These are phyloP conservation scores for Plenodomus tracheiphilus DNA, from an alignment of 2,329 filamentous ascomycete species.

Conservation along the genomic window DNA sequence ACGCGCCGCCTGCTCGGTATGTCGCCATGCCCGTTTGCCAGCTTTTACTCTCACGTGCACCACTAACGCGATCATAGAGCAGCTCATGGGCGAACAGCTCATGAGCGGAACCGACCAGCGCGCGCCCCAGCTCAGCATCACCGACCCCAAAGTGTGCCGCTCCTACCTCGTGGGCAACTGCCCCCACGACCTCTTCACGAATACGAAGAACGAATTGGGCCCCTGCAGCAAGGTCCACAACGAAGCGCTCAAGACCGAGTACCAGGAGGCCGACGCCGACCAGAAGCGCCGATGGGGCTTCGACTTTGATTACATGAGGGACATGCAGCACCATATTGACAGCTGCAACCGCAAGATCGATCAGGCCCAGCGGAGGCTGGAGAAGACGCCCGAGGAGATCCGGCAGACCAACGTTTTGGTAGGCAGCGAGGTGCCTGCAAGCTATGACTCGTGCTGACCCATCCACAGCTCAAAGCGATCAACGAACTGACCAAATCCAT, in stretches of 20 bases:
- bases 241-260: constrained; percentile 86
- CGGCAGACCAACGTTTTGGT: constrained; percentile 87
- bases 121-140: constrained; percentile 81
- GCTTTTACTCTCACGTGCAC: neutral
- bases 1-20: constrained; percentile 90
- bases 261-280: constrained; percentile 70
- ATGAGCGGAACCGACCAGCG: constrained; percentile 75
- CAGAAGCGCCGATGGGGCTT: constrained; percentile 83
- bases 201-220: constrained; percentile 97
- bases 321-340: constrained; percentile 95
- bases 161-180: constrained; percentile 93
- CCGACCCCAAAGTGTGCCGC: constrained; percentile 90
- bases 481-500: constrained; percentile 78
- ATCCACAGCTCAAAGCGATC: constrained; percentile 72
- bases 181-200: constrained; percentile 98
- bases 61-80: constrained; percentile 62
- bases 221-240: constrained; percentile 86
- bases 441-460: constrained; percentile 14
- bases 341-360: constrained; percentile 96
- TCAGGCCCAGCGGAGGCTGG: constrained; percentile 80
- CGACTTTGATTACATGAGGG: constrained; percentile 94
- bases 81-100: constrained; percentile 76
- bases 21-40: constrained; percentile 20
- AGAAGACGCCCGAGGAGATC: constrained; percentile 98
- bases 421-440: constrained; percentile 19